phyloP scores from a whole-genome alignment of 495 filamentous ascomycete species.

The Letharia columbiana region DNA sequence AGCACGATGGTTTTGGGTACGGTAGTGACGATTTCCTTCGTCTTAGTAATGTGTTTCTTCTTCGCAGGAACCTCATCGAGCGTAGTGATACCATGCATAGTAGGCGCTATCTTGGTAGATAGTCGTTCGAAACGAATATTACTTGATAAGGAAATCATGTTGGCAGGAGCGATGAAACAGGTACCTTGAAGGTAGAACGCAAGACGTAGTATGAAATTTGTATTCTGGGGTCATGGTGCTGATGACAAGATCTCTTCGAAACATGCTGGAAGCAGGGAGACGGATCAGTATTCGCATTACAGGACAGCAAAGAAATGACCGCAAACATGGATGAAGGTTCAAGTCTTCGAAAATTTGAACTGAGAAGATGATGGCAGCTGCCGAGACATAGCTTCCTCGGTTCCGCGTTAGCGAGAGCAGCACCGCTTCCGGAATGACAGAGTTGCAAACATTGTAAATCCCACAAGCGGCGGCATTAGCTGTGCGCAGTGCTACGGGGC shows the following conservation, averaged over 20 bases:
- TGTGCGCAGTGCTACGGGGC: background rate
- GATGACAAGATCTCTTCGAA: background rate
- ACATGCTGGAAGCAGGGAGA: background rate
- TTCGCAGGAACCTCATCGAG: conserved; percentile 1
- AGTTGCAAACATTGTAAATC: background rate
- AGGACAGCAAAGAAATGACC: background rate
- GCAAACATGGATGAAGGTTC: background rate
- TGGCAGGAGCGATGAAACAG: conserved; percentile 9
- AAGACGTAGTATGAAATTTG: background rate
- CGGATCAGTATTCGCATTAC: background rate
- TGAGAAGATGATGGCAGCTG: background rate
- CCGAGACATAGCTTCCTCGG: background rate
- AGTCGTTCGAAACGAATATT: conserved; percentile 4
- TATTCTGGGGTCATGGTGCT: background rate
- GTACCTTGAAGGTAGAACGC: background rate
- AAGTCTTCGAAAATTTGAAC: background rate
- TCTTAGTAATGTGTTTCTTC: conserved; percentile 7
- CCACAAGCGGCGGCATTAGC: background rate
- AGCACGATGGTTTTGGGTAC: conserved; percentile 17
- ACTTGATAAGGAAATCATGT: conserved; percentile 2
- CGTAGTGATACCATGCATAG: conserved; percentile 7
- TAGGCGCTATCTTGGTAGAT: conserved; percentile 1
- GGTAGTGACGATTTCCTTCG: conserved; percentile 7
- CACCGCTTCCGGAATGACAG: background rate
- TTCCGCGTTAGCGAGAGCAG: background rate